Conservation (phyloP, 2,329 filamentous ascomycete species). For the Trichoderma harzianum region DNA sequence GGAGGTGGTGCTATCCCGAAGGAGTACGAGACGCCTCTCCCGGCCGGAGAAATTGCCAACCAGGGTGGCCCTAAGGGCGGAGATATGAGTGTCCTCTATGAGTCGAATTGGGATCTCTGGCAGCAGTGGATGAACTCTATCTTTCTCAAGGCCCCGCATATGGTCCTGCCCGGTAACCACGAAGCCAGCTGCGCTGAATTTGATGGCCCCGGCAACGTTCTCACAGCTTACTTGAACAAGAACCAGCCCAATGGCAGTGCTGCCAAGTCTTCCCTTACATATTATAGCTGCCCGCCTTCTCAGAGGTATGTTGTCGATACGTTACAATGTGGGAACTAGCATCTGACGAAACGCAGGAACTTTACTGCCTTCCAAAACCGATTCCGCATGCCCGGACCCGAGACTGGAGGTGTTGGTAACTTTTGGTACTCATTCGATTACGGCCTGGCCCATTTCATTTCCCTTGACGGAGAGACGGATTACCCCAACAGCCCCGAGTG, state of each 20-base stretch:
- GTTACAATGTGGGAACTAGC: not conserved
- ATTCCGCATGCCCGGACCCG: constrained; percentile 3
- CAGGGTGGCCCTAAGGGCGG: not conserved
- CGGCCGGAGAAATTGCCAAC: not conserved
- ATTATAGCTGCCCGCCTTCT: constrained; percentile 9
- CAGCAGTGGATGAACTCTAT: constrained; percentile 5
- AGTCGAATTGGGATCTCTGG: constrained; percentile 11
- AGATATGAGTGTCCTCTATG: constrained; percentile 5
- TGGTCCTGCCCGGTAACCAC: constrained; percentile 6
- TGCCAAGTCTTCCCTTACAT: not conserved
- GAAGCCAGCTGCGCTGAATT: constrained; percentile 7
- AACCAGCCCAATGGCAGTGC: not conserved
- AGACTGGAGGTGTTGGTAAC: constrained; percentile 9
- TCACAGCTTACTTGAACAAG: constrained; percentile 1
- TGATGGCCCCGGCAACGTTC: not conserved
- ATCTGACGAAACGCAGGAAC: not conserved
- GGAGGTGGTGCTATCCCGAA: not conserved
- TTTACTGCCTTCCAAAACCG: constrained; percentile 10
- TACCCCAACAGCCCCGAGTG: constrained; percentile 6
- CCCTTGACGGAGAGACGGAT: not conserved
- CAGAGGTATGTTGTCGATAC: not conserved
- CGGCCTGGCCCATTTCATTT: not conserved
- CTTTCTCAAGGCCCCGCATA: not conserved
- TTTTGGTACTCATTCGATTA: constrained; percentile 13
- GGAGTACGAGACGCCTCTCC: constrained; percentile 6